phyloP scores from a whole-genome alignment of 2,329 filamentous ascomycete species.

The Microdochium bolleyi region DNA sequence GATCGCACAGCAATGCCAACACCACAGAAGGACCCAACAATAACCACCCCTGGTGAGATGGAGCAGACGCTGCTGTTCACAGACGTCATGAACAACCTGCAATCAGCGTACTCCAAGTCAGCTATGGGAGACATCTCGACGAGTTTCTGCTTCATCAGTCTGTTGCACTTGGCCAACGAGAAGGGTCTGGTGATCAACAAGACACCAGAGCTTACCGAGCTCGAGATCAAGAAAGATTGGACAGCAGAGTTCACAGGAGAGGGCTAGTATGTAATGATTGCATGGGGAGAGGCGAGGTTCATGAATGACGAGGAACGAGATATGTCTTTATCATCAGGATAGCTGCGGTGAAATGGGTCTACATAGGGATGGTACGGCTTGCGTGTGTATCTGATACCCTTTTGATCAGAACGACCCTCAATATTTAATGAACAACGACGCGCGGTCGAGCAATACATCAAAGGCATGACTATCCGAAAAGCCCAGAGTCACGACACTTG shows the following conservation, averaged over 20 bases:
- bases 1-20: slow-evolving; percentile 19
- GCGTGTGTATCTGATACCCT: no score
- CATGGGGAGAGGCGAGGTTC: neutral
- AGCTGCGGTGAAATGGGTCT: no score
- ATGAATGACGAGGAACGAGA: neutral
- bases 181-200: slow-evolving; percentile 75
- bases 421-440: no score
- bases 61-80: slow-evolving; percentile 72
- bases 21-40: slow-evolving; percentile 15
- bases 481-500: no score
- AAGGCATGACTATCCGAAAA: no score
- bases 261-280: neutral
- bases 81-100: slow-evolving; percentile 80
- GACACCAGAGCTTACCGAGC: slow-evolving; percentile 47
- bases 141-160: slow-evolving; percentile 84
- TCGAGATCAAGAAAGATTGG: slow-evolving; percentile 55
- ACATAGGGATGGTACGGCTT: no score
- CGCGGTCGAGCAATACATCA: no score
- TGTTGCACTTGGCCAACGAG: slow-evolving; percentile 87
- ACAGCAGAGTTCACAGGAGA: slow-evolving; percentile 41
- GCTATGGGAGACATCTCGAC: slow-evolving; percentile 93
- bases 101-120: slow-evolving; percentile 76
- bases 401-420: no score
- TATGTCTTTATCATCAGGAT: neutral
- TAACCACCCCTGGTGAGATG: slow-evolving; percentile 23